Base-by-base conservation (phyloP, 331 rosid species). In the Malus hybrid region DNA sequence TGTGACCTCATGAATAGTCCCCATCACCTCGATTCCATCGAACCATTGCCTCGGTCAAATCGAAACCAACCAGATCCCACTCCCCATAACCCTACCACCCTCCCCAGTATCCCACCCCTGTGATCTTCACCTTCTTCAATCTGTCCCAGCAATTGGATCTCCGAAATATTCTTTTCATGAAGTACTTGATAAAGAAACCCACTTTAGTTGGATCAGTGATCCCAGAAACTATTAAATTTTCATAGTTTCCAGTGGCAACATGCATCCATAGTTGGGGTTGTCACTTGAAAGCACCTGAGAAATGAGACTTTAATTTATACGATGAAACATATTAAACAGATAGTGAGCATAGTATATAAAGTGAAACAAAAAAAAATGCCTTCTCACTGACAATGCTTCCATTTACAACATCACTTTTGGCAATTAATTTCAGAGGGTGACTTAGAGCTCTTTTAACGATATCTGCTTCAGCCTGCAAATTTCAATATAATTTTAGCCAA, bases 171-270 rank as follows among this genome's bases (percentile, higher is more conserved):
- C 42, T 36, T 2, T 36, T 36, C 39, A 34, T 34, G 39, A 34
- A 34, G 42, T 7, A 36, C 42, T 36, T 36, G 42, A 36, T 13
- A 22, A 26, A 55, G 62, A 2, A 62, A 82, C 75, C 82, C 78
- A 94, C 99, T 96, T 94, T 94, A 26, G 99, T 92, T 6, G 99
- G 99, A 71, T 94, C 97, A 76, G 89, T 94, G 50, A 94, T 94
- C 68, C 68, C 99, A 12, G 91, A 97, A 63, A 96, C 82, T 97
- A 94, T 92, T 66, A 94, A 70, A 88, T 94, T 97, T 82, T 94
- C 99, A n/a, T 94, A 90, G 12, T 92, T 84, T 61, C 99, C 99
- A 1, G 97, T 92, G 26, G 99, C 99, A 15, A 96, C 97, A 76
- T 94, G 75, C 92, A 94, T 53, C 99, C 97, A 58, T 83, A 87